Evolutionary conservation across 192 early-diverging fungal genomes (phyloP).

Genomic region (Gonapodya prolifera): DNA sequence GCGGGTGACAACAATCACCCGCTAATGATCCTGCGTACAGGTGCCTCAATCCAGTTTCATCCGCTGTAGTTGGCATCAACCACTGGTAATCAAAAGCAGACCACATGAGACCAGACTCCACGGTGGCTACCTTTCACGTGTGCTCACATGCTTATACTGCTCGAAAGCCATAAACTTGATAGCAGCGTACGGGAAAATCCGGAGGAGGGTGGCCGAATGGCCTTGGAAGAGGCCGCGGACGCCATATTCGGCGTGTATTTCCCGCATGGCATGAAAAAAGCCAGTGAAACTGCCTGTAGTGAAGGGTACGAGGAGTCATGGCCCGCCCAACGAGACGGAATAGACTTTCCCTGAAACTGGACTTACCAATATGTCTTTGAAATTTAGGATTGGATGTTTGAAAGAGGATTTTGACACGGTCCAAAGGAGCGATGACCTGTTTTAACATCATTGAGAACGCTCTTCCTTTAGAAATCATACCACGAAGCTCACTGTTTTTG

Average conservation of each 20-base stretch:
- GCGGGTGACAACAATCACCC: slow-evolving; percentile 14
- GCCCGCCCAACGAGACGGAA: background rate
- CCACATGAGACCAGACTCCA: slow-evolving; percentile 2
- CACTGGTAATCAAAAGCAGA: slow-evolving; percentile 19
- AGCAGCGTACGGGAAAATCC: slow-evolving; percentile 94
- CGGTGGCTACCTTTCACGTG: background rate
- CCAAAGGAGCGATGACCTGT: slow-evolving; percentile 57
- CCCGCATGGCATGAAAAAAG: slow-evolving; percentile 61
- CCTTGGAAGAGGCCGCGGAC: slow-evolving; percentile 81
- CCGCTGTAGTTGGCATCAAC: slow-evolving; percentile 52
- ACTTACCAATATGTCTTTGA: slow-evolving; percentile 30
- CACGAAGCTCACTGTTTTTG: slow-evolving; percentile 18
- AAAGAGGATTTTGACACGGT: slow-evolving; percentile 77
- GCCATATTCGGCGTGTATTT: slow-evolving; percentile 62
- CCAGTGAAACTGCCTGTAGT: slow-evolving; percentile 59
- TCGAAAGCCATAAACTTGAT: slow-evolving; percentile 97
- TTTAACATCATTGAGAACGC: slow-evolving; percentile 16
- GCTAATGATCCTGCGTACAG: slow-evolving; percentile 70
- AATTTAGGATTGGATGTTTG: slow-evolving; percentile 63
- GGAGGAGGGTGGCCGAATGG: slow-evolving; percentile 79
- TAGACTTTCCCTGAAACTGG: slow-evolving; percentile 1
- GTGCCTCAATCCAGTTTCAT: slow-evolving; percentile 55
- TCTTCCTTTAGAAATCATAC: slow-evolving; percentile 39
- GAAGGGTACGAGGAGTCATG: background rate
- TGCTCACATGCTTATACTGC: slow-evolving; percentile 48